These are phyloP conservation scores for Phyllachora maydis DNA, from an alignment of 2,329 filamentous ascomycete species.

Conservation along the genomic window DNA sequence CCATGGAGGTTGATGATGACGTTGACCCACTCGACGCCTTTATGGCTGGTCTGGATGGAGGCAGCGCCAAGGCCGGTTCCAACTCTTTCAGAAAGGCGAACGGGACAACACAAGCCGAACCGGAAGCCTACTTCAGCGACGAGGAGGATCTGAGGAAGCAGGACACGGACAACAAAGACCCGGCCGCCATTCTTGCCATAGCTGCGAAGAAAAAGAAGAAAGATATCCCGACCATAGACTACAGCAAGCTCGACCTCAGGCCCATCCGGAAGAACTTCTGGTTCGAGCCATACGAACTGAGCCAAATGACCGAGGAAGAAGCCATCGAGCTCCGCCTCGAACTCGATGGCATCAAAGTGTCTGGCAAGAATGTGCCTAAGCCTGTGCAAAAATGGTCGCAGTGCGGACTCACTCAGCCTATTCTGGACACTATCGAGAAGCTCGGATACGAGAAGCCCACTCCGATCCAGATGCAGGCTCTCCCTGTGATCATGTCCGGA, in stretches of 20 bases:
- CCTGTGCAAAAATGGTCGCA: constrained; percentile 95
- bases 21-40: constrained; percentile 91
- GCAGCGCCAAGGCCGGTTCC: constrained; percentile 8
- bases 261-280: constrained; percentile 90
- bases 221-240: constrained; percentile 75
- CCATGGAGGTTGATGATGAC: constrained; percentile 46
- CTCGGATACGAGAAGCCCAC: constrained; percentile 79
- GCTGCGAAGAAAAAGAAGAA: constrained; percentile 69
- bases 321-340: constrained; percentile 65
- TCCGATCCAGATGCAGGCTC: constrained; percentile 84
- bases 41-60: constrained; percentile 53
- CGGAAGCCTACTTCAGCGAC: constrained; percentile 76
- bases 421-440: constrained; percentile 63
- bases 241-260: constrained; percentile 68
- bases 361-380: constrained; percentile 72
- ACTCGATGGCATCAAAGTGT: constrained; percentile 87
- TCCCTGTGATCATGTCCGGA: constrained; percentile 89
- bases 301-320: constrained; percentile 68
- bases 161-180: constrained; percentile 22
- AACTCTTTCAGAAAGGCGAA: constrained; percentile 13
- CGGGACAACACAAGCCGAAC: constrained; percentile 38
- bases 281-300: constrained; percentile 69
- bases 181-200: constrained; percentile 28
- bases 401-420: constrained; percentile 73
- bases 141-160: constrained; percentile 52